A percentile compares a stretch with the other conserved stretches of the same genome.
phyloP scores from a whole-genome alignment of 805 yeast genomes.

The Zygosaccharomyces gambellarensis region DNA sequence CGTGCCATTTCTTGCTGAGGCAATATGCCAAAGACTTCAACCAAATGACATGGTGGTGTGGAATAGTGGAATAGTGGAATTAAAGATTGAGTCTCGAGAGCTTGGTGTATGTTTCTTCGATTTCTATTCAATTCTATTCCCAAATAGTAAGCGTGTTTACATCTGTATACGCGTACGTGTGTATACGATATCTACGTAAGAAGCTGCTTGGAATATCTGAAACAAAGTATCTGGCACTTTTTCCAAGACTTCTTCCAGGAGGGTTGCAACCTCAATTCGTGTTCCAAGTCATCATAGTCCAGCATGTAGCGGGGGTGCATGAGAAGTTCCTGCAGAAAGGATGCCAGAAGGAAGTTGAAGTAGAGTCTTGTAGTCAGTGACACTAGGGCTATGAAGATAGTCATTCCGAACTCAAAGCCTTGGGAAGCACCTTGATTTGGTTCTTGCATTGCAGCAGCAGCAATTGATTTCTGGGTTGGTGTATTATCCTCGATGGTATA shows the following conservation, averaged over 20 bases:
- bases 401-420: constrained; percentile 51
- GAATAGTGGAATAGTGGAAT: too few relatives aligned
- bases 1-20: too few relatives aligned
- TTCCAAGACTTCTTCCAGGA: constrained; percentile 29
- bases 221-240: constrained; percentile 31
- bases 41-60: too few relatives aligned
- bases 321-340: constrained; percentile 56
- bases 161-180: background rate
- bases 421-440: constrained; percentile 57
- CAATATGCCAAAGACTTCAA: too few relatives aligned
- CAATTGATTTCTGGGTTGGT: constrained; percentile 6
- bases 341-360: constrained; percentile 52
- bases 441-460: constrained; percentile 10
- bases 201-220: constrained; percentile 26
- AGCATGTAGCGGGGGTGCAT: constrained; percentile 42
- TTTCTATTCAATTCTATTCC: too few relatives aligned
- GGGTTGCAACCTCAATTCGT: constrained; percentile 34
- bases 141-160: too few relatives aligned
- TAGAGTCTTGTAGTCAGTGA: constrained; percentile 51
- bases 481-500: constrained; percentile 45
- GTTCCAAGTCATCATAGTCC: constrained; percentile 36
- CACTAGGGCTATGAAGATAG: constrained; percentile 45
- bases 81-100: too few relatives aligned
- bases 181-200: constrained; percentile 9
- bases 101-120: too few relatives aligned